Evolutionary conservation across 352 stramenopile species (phyloP), one percentile per base, ranked within the genome.

Genomic region (Phytophthora cactorum): DNA sequence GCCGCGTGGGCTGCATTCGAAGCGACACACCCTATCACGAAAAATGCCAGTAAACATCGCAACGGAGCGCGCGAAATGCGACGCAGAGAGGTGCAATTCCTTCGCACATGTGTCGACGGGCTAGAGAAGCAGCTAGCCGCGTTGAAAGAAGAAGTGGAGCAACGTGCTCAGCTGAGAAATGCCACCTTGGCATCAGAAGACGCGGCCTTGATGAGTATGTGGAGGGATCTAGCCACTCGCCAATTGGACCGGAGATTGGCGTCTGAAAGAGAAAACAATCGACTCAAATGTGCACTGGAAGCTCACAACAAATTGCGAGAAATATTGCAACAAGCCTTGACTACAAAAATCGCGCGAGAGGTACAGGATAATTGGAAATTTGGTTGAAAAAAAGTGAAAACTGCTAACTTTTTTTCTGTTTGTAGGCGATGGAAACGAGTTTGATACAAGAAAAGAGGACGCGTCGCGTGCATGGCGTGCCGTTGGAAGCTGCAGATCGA

Each of bases 41-140:
- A 49, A 47, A 52, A 22, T 29, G 59, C 66, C 15, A 72, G 59
- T 10, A 78, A 75, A 54, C 62, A 80, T 52, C 68, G 61, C 44
- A 80, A 80, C n/a, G 61, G 69, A 14, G 72, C 72, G 11, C 55
- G 72, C 0, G 72, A 80, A 56, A 63, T 72, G 68, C 60, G 72
- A 12, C 56, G 67, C 7, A 28, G 68, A 36, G 72, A 80, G 65
- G 59, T 80, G 29, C 49, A 64, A 62, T 80, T 67, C 28, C 52
- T 60, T 1, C 55, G 51, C 46, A 64, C 36, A 28, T 52, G 64
- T 51, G 45, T 68, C 46, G 62, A 63, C 47, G 57, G 70, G 0
- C 12, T 73, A 14, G 51, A 73, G 49, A 64, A 51, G 38, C 65
- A 68, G 8, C 9, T 73, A n/a, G 17, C 41, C 6, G 52, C 65